These are phyloP conservation scores for Ogataea nonfermentans DNA, from an alignment of 805 yeast species.

Conservation along the genomic window DNA sequence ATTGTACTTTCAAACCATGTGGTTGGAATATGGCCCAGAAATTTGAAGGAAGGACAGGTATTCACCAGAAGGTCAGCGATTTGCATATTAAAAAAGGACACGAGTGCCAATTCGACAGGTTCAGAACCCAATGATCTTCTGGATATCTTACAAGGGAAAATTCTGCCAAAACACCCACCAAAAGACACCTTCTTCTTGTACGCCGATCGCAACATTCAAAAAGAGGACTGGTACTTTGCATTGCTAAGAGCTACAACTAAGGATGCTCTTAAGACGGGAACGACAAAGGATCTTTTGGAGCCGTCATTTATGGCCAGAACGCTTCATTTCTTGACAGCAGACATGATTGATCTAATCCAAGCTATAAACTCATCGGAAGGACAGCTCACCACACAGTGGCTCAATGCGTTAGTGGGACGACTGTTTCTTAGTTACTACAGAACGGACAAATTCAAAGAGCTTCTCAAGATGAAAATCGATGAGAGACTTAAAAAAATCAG, in stretches of 20 bases:
- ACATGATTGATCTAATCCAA: constrained; percentile 72
- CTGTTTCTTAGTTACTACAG: constrained; percentile 72
- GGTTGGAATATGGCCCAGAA: constrained; percentile 84
- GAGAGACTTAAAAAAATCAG: constrained; percentile 76
- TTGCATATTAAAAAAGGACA: constrained; percentile 55
- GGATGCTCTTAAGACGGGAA: constrained; percentile 23
- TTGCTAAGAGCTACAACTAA: constrained; percentile 72
- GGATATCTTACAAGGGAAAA: constrained; percentile 34
- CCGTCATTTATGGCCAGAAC: constrained; percentile 71
- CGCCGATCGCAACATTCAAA: constrained; percentile 73
- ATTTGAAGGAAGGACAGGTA: constrained; percentile 67
- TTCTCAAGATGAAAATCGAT: constrained; percentile 56
- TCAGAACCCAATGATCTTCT: constrained; percentile 54
- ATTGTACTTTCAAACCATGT: constrained; percentile 70
- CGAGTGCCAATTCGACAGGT: background rate
- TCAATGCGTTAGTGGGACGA: constrained; percentile 85
- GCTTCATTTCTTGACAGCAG: constrained; percentile 65
- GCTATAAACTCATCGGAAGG: constrained; percentile 79
- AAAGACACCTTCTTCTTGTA: constrained; percentile 56
- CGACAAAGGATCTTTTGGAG: constrained; percentile 39
- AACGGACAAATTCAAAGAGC: constrained; percentile 62
- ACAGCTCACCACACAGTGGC: constrained; percentile 82
- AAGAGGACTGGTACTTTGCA: constrained; percentile 92
- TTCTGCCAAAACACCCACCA: constrained; percentile 34
- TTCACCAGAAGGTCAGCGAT: constrained; percentile 81